Evolutionary conservation across 805 yeast species (phyloP), one percentile per base, ranked within the genome.

Genomic region (Metschnikowia kunwiensis): DNA sequence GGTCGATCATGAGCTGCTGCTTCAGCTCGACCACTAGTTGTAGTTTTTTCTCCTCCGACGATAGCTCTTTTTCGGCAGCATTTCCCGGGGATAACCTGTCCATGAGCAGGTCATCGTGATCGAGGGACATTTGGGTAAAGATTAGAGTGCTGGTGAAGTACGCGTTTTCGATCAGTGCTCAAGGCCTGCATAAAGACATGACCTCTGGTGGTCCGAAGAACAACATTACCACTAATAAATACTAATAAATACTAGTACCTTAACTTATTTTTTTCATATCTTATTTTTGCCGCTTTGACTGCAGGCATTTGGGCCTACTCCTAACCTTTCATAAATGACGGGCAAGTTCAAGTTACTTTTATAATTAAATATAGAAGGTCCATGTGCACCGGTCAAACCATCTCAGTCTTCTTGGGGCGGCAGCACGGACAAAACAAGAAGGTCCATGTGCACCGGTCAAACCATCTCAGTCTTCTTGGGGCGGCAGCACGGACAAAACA

Each of bases 401-500:
- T n/a, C n/a, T n/a, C n/a, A n/a, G n/a, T n/a, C n/a, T n/a, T n/a
- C n/a, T 31, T 55, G 64, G 4, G 72, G 71, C 2, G 71, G 70
- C 11, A 65, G 58, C 20, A 67, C 63, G 3, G 69, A 70, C 14
- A 66, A 60, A 34, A 49, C 62, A 1, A n/a, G n/a, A n/a, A n/a
- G n/a, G n/a, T n/a, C n/a, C n/a, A n/a, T n/a, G n/a, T n/a, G n/a
- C n/a, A n/a, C n/a, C n/a, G n/a, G n/a, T n/a, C n/a, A n/a, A n/a
- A n/a, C n/a, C n/a, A n/a, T n/a, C n/a, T n/a, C n/a, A n/a, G n/a
- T n/a, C n/a, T n/a, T n/a, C n/a, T 31, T 55, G 64, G 4, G 72
- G 71, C 2, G 71, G 70, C 11, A 65, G 58, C 20, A 67, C 63
- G 3, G 69, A 70, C 14, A 66, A 60, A 34, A 49, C 62, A 1